Conservation (phyloP, 2,329 filamentous ascomycete species). For the Diaporthe batatas region DNA sequence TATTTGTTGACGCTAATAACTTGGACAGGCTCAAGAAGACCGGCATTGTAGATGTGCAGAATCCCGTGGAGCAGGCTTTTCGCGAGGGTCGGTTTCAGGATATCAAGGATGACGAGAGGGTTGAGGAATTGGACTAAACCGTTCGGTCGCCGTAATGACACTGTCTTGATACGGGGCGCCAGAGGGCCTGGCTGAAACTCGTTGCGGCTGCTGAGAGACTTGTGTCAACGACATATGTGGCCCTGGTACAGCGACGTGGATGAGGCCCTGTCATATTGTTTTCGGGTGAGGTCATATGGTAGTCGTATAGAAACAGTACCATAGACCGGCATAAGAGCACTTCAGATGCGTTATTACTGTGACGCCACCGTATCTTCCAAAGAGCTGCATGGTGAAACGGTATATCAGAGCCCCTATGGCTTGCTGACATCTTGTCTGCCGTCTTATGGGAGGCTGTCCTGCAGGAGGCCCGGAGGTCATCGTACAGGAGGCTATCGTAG, state of each 20-base stretch:
- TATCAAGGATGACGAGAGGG: slow-evolving; percentile 69
- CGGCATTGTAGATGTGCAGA: slow-evolving; percentile 82
- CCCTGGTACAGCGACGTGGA: slow-evolving; percentile 1
- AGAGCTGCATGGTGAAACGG: too few species aligned
- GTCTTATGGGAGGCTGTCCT: too few species aligned
- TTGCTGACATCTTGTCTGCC: too few species aligned
- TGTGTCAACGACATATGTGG: neutral
- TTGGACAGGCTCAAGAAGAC: slow-evolving; percentile 73
- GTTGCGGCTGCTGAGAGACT: neutral
- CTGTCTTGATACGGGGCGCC: slow-evolving; percentile 33
- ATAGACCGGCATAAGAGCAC: neutral
- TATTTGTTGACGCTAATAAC: slow-evolving; percentile 41
- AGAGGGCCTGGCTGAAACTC: slow-evolving; percentile 36
- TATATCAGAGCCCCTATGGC: too few species aligned
- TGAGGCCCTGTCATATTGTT: neutral
- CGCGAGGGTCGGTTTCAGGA: slow-evolving; percentile 80
- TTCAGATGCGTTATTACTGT: too few species aligned
- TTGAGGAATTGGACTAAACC: slow-evolving; percentile 57
- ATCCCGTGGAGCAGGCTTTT: slow-evolving; percentile 79
- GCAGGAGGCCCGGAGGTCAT: too few species aligned
- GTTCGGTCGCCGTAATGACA: neutral
- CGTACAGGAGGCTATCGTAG: too few species aligned
- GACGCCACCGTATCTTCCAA: too few species aligned
- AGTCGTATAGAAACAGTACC: neutral
- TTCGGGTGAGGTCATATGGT: neutral